phyloP scores from a whole-genome alignment of 345 rosid genomes.

The Anastatica hierochuntica region DNA sequence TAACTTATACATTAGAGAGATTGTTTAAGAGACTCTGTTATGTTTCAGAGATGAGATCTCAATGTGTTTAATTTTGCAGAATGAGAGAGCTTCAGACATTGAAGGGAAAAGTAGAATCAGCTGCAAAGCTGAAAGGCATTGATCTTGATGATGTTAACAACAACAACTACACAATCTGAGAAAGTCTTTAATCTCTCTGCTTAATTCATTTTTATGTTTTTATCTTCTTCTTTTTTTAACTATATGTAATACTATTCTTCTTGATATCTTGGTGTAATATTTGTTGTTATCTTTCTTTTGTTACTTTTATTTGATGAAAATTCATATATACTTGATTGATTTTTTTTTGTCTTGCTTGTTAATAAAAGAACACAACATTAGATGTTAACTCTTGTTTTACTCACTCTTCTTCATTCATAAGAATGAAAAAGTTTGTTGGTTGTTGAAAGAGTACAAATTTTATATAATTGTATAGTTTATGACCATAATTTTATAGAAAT shows the following conservation, averaged over 20 bases:
- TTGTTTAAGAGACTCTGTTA: background rate
- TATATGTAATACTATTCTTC: constrained; percentile 5
- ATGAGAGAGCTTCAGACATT: constrained; percentile 39
- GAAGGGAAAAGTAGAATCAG: background rate
- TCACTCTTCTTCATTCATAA: too few species aligned
- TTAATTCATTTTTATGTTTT: constrained; percentile 2
- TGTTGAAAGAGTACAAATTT: too few species aligned
- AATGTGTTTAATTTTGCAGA: constrained; percentile 10
- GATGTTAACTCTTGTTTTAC: too few species aligned
- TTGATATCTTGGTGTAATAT: constrained; percentile 15
- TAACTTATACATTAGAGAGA: background rate
- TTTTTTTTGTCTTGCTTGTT: too few species aligned
- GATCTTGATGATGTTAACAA: background rate
- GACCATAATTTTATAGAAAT: too few species aligned
- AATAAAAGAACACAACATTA: too few species aligned
- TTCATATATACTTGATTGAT: too few species aligned
- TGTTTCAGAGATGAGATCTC: background rate
- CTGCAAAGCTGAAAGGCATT: background rate
- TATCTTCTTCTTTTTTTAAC: background rate
- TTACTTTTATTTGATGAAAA: too few species aligned
- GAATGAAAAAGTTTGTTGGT: too few species aligned
- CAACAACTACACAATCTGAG: constrained; percentile 24
- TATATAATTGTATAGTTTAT: too few species aligned
- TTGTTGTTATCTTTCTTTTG: constrained; percentile 1
- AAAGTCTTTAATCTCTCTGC: too few species aligned